Base-by-base conservation (phyloP, 345 rosid species). In the Euphorbia lathyris region DNA sequence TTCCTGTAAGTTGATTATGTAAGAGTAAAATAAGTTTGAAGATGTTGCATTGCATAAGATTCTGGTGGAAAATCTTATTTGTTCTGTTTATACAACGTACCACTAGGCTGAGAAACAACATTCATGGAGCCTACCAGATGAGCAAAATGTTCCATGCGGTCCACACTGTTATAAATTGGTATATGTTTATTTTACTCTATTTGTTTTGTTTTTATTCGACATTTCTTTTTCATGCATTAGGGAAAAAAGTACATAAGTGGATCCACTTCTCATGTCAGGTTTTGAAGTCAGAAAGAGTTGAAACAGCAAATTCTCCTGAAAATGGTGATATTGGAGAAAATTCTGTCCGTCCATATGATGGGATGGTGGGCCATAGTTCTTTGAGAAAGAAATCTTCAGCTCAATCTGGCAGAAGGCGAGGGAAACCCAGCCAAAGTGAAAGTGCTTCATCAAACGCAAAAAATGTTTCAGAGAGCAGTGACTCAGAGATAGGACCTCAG, bases 381-480 rank as follows among this genome's bases (percentile, higher is more conserved):
- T 78, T 85, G 26, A 77, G 79, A 77, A 93, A 88, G 79, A 86
- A 83, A 74, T 66, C 79, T 19, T 83, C 87, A 72, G 85, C 80
- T 77, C 73, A 79, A 74, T 74, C 84, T 69, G 70, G 73, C 52
- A 79, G 82, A 72, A 86, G 70, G 80, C 85, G 84, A 74, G 43
- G 73, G 56, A 92, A 87, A 71, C 83, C 92, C 66, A 73, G 79
- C 82, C 92, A 86, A 75, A 85, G 91, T 80, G 98, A 92, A 84
- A 92, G 97, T 83, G 96, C 99, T 23, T 92, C 97, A 7, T 92
- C 97, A 68, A 96, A 86, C 80, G 94, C 82, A n/a, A 90, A 86
- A 84, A 83, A 80, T 71, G 61, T 80, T 66, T 81, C 89, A 73
- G 98, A 83, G 68, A 85, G 96, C 76, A 95, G 99, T 67, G 99